phyloP scores from a whole-genome alignment of 441 rosid species.

The Jatropha multifida region DNA sequence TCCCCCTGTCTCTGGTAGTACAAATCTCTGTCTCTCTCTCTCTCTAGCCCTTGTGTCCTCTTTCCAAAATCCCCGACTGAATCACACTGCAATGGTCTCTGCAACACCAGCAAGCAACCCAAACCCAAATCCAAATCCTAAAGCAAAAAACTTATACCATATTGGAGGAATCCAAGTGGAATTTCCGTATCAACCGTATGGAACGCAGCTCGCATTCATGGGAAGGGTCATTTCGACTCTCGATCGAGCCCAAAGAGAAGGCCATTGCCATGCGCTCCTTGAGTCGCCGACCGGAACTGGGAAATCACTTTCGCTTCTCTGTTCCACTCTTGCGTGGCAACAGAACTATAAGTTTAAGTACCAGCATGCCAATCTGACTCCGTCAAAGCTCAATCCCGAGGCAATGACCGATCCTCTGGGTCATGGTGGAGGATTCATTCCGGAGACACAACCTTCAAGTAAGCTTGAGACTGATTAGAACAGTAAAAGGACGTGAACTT shows the following conservation, averaged over 20 bases:
- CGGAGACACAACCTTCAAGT: conserved; percentile 79
- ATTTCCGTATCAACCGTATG: conserved; percentile 93
- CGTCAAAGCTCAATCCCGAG: conserved; percentile 59
- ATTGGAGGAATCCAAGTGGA: conserved; percentile 81
- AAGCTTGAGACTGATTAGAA: conserved; percentile 17
- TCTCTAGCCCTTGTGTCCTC: background rate
- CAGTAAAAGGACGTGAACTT: background rate
- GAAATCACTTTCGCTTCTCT: conserved; percentile 93
- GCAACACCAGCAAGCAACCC: conserved; percentile 10
- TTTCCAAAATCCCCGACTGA: background rate
- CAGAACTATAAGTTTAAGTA: conserved; percentile 47
- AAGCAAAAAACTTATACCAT: conserved; percentile 43
- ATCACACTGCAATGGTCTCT: conserved; percentile 26
- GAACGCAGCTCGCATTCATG: conserved; percentile 95
- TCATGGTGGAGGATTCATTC: conserved; percentile 88
- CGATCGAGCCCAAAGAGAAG: conserved; percentile 85
- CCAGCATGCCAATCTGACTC: conserved; percentile 37
- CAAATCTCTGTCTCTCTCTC: background rate
- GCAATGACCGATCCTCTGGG: conserved; percentile 72
- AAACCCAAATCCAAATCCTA: conserved; percentile 31
- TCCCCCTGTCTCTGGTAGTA: background rate
- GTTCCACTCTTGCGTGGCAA: conserved; percentile 96
- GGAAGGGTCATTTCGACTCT: conserved; percentile 88
- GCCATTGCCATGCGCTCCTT: conserved; percentile 85
- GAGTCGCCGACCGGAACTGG: conserved; percentile 99